Conservation (phyloP, 495 filamentous ascomycete species). For the Symbiotaphrina buchneri region DNA sequence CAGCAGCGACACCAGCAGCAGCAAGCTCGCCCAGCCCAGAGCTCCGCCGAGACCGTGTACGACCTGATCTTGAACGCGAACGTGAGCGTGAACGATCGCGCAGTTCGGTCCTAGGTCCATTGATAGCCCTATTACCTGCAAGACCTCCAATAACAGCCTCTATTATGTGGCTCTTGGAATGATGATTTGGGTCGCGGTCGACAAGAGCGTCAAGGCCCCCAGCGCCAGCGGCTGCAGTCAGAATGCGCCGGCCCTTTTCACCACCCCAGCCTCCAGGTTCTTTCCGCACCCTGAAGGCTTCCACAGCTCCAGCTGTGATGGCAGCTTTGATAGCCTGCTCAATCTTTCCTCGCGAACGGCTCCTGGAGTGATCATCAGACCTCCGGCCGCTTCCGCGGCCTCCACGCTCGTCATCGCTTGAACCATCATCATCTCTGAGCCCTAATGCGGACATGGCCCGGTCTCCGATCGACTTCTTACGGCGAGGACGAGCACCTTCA, state of each 20-base stretch:
- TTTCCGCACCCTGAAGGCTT: slow-evolving; percentile 73
- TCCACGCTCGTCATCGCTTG: slow-evolving; percentile 21
- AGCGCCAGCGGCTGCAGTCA: slow-evolving; percentile 69
- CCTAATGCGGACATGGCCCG: slow-evolving; percentile 41
- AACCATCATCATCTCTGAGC: slow-evolving; percentile 39
- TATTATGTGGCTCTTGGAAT: slow-evolving; percentile 40
- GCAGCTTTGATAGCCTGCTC: slow-evolving; percentile 72
- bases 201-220: slow-evolving; percentile 62
- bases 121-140: slow-evolving; percentile 55
- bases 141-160: slow-evolving; percentile 76
- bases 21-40: slow-evolving; percentile 38
- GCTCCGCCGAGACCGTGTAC: slow-evolving; percentile 8
- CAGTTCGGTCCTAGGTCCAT: slow-evolving; percentile 40
- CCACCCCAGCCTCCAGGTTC: slow-evolving; percentile 68
- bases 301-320: slow-evolving; percentile 61
- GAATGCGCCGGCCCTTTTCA: slow-evolving; percentile 64
- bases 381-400: slow-evolving; percentile 9
- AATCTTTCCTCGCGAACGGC: slow-evolving; percentile 37
- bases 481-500: slow-evolving; percentile 1
- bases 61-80: slow-evolving; percentile 1
- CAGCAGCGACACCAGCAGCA: slow-evolving; percentile 49
- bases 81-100: slow-evolving; percentile 27
- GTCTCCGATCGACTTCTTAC: slow-evolving; percentile 48
- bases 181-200: slow-evolving; percentile 48
- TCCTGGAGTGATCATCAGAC: slow-evolving; percentile 22